Conservation (phyloP, 352 stramenopile genomes). For the Pseudoperonospora humuli region DNA sequence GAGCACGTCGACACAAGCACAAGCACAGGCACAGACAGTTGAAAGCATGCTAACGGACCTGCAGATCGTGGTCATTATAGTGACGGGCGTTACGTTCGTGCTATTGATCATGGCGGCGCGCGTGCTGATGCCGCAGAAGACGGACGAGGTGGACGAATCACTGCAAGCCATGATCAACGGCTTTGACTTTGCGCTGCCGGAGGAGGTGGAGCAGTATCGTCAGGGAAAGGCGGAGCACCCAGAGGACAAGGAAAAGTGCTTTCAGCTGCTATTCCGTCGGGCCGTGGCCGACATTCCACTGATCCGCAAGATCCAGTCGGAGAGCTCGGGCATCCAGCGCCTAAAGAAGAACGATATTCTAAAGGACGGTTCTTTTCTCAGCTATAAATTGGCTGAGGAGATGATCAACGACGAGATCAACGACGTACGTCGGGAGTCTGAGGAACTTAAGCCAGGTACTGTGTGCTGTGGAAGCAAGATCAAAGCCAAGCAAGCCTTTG, state of each 20-base stretch:
- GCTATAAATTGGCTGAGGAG: conserved; percentile 83
- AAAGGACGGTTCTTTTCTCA: conserved; percentile 82
- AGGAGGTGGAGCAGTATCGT: conserved; percentile 75
- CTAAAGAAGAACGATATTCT: conserved; percentile 86
- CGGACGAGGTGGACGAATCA: conserved; percentile 62
- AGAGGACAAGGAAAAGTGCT: conserved; percentile 58
- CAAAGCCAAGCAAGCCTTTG: too few species aligned
- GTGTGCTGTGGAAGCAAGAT: not conserved
- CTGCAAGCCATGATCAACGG: conserved; percentile 86
- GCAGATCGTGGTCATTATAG: conserved; percentile 56
- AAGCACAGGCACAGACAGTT: conserved; percentile 4
- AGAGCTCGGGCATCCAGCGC: conserved; percentile 76
- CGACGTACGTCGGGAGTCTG: conserved; percentile 67
- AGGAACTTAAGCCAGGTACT: conserved; percentile 76
- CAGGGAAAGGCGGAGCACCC: conserved; percentile 58
- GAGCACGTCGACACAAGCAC: conserved; percentile 4
- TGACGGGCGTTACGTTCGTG: conserved; percentile 49
- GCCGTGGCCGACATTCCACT: conserved; percentile 77
- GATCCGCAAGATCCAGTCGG: conserved; percentile 84
- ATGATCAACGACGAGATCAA: conserved; percentile 86
- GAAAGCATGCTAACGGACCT: conserved; percentile 56
- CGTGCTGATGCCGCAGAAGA: conserved; percentile 65
- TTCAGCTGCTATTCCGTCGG: conserved; percentile 77
- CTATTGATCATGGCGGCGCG: conserved; percentile 58
- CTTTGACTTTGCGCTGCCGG: conserved; percentile 80